These are phyloP conservation scores for Fonsecaea nubica DNA, from an alignment of 2,329 filamentous ascomycete species.

Conservation along the genomic window DNA sequence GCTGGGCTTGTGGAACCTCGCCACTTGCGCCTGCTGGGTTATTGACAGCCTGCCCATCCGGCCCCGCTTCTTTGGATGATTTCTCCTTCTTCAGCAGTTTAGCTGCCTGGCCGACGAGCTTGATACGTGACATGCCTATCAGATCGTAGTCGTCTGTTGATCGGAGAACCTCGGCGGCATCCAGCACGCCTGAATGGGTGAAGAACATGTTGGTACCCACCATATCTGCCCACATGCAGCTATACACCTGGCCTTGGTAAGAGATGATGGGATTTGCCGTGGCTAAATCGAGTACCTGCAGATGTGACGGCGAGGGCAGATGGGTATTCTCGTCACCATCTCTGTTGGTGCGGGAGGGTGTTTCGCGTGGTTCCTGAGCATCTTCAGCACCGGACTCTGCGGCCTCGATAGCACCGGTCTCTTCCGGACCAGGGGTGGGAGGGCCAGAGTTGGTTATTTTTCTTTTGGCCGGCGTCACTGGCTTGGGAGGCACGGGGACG, in stretches of 20 bases:
- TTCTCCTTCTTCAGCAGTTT: constrained; percentile 57
- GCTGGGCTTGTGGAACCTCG: constrained; percentile 15
- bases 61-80: constrained; percentile 6
- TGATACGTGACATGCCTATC: constrained; percentile 71
- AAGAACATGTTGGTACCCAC: constrained; percentile 86
- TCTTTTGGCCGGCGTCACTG: constrained; percentile 27
- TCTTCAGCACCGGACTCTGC: constrained; percentile 13
- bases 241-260: constrained; percentile 78
- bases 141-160: constrained; percentile 67
- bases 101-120: constrained; percentile 72
- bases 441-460: constrained; percentile 17
- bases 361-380: constrained; percentile 39
- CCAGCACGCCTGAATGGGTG: constrained; percentile 59
- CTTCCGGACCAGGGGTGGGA: constrained; percentile 26
- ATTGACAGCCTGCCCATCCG: constrained; percentile 15
- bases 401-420: constrained; percentile 16
- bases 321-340: constrained; percentile 48
- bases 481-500: constrained; percentile 17
- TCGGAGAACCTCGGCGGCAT: constrained; percentile 39
- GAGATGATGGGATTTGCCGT: constrained; percentile 76
- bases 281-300: constrained; percentile 86
- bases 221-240: constrained; percentile 79
- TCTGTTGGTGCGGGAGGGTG: constrained; percentile 31
- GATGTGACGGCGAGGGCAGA: constrained; percentile 43
- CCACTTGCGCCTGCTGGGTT: constrained; percentile 7